These are phyloP conservation scores for Rhizopogon vesiculosus DNA, from an alignment of 768 basidiomycete genomes.

Conservation along the genomic window DNA sequence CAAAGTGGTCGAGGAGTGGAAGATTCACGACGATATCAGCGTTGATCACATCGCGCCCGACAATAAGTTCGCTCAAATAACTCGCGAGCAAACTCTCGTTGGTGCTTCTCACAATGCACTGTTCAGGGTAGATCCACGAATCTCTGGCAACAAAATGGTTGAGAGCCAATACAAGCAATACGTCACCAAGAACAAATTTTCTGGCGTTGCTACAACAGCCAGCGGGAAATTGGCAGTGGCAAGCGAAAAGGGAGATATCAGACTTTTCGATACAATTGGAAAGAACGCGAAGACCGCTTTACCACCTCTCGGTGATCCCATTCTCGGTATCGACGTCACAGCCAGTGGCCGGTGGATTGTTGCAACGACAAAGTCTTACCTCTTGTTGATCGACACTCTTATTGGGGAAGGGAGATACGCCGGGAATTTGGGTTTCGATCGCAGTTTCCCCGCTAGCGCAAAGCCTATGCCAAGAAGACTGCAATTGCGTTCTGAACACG, in stretches of 20 bases:
- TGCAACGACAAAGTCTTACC: conserved; percentile 91
- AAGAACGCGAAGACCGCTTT: conserved; percentile 99
- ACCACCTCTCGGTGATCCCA: conserved; percentile 92
- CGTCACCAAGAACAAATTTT: conserved; percentile 91
- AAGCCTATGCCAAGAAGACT: conserved; percentile 90
- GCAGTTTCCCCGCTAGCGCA: conserved; percentile 90
- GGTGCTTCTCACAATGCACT: conserved; percentile 92
- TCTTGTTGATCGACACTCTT: conserved; percentile 90
- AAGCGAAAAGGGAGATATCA: conserved; percentile 94
- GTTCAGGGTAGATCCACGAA: conserved; percentile 96
- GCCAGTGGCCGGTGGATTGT: conserved; percentile 93
- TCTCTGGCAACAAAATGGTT: conserved; percentile 89
- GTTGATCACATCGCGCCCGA: conserved; percentile 91
- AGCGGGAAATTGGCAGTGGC: conserved; percentile 87
- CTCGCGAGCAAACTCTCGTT: conserved; percentile 87
- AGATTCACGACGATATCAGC: conserved; percentile 83
- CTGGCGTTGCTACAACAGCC: conserved; percentile 85
- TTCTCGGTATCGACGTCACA: conserved; percentile 91
- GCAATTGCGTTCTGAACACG: conserved; percentile 86
- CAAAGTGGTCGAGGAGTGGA: conserved; percentile 98
- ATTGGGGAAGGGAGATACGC: conserved; percentile 88
- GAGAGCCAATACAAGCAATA: conserved; percentile 97
- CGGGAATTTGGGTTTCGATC: conserved; percentile 84
- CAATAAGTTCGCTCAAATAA: conserved; percentile 92
- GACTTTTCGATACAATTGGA: conserved; percentile 91